Percentiles rank a stretch among this genome's conserved stretches.
Conservation (phyloP, 1,284 basidiomycete genomes). For the Marasmius fiardii region DNA sequence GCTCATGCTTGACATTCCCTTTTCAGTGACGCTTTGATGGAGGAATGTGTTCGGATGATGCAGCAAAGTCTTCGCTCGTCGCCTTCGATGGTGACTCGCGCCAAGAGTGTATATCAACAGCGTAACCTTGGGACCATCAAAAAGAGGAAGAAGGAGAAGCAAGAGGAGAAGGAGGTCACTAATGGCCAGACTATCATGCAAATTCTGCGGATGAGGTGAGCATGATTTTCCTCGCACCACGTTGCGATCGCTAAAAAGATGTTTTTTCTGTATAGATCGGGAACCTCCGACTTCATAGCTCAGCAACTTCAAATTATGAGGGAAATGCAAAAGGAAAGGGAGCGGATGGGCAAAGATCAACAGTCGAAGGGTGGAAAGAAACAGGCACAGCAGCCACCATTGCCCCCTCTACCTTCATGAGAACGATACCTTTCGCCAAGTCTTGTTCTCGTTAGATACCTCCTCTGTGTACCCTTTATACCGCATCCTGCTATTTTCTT, state of each 20-base stretch:
- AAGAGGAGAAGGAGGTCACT: conserved; percentile 67
- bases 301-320: conserved; percentile 82
- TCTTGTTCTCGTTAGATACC: conserved; percentile 8
- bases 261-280: conserved; percentile 59
- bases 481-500: no score
- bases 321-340: conserved; percentile 73
- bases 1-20: conserved; percentile 7
- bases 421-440: background rate
- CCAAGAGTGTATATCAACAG: conserved; percentile 87
- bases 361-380: conserved; percentile 48
- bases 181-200: conserved; percentile 90
- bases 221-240: conserved; percentile 21
- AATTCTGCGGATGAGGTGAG: conserved; percentile 90
- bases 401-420: conserved; percentile 28
- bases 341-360: conserved; percentile 52
- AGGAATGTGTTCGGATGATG: conserved; percentile 94
- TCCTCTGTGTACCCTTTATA: no score
- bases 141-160: conserved; percentile 91
- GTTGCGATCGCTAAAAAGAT: conserved; percentile 2
- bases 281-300: conserved; percentile 85
- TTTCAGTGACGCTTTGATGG: conserved; percentile 83
- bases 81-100: conserved; percentile 80
- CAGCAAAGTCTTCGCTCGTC: conserved; percentile 74
- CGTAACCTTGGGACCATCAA: conserved; percentile 96
- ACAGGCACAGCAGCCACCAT: conserved; percentile 16